phyloP scores from a whole-genome alignment of 108 stramenopile genomes.

The Epithemia pelagica region DNA sequence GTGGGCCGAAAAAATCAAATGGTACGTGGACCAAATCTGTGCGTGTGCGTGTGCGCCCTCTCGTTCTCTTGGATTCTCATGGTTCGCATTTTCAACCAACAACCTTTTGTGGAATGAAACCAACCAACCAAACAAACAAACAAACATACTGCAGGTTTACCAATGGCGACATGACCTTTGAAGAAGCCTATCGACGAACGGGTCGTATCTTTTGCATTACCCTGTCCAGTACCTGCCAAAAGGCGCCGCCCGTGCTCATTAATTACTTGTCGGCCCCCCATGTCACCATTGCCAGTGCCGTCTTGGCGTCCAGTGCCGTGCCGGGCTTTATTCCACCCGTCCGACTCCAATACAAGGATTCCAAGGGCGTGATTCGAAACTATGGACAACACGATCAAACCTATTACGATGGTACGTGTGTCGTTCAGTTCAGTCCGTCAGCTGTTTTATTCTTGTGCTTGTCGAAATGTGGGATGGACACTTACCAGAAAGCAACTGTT shows the following conservation, averaged over 20 bases:
- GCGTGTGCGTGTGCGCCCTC: background rate
- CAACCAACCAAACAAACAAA: background rate
- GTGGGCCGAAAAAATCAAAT: conserved; percentile 62
- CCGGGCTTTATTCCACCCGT: conserved; percentile 92
- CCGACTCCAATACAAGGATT: conserved; percentile 26
- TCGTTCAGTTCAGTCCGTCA: no score
- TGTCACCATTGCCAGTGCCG: conserved; percentile 89
- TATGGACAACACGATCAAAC: conserved; percentile 1
- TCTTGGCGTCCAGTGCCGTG: conserved; percentile 80
- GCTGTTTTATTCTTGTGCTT: no score
- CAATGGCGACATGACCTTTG: conserved; percentile 86
- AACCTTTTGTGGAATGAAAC: background rate
- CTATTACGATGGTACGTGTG: background rate
- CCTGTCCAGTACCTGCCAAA: conserved; percentile 82
- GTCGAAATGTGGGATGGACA: no score
- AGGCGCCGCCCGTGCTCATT: conserved; percentile 86
- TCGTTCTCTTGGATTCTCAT: background rate
- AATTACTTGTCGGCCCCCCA: conserved; percentile 96
- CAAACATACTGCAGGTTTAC: conserved; percentile 44
- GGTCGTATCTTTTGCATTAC: conserved; percentile 96
- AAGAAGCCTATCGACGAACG: conserved; percentile 95
- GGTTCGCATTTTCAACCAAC: background rate
- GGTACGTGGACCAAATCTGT: no score
- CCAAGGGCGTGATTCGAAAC: background rate
- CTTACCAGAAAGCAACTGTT: no score